phyloP scores from a whole-genome alignment of 805 yeast species.

The Candida saitoana region DNA sequence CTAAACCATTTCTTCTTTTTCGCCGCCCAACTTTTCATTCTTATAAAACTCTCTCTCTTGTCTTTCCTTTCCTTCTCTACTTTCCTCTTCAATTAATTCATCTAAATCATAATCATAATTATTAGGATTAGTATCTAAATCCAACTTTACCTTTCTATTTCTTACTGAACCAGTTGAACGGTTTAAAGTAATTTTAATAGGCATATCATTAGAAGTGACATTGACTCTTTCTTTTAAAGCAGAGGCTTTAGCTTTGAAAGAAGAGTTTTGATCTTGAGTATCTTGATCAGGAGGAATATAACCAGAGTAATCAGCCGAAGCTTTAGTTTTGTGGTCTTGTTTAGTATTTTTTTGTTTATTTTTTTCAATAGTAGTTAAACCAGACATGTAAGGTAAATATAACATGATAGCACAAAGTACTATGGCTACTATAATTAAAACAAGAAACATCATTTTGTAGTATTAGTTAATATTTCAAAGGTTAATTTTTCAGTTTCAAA shows the following conservation, averaged over 20 bases:
- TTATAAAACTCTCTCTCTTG: slow-evolving; percentile 18
- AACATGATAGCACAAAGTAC: slow-evolving; percentile 38
- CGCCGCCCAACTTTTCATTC: slow-evolving; percentile 17
- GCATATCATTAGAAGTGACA: slow-evolving; percentile 34
- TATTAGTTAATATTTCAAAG: too few species aligned
- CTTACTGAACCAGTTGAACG: slow-evolving; percentile 16
- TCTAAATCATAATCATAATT: slow-evolving; percentile 43
- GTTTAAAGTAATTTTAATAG: slow-evolving; percentile 29
- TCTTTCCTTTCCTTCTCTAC: slow-evolving; percentile 16
- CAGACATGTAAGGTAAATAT: slow-evolving; percentile 47
- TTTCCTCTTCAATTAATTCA: slow-evolving; percentile 38
- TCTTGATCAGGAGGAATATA: slow-evolving; percentile 37
- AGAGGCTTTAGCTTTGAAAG: slow-evolving; percentile 15
- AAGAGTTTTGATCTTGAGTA: slow-evolving; percentile 7
- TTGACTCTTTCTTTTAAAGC: slow-evolving; percentile 27
- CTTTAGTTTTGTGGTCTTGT: not conserved
- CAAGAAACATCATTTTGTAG: slow-evolving; percentile 35
- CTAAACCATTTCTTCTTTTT: slow-evolving; percentile 24
- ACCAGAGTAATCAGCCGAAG: slow-evolving; percentile 13
- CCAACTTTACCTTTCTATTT: slow-evolving; percentile 31
- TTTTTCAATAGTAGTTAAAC: slow-evolving; percentile 42
- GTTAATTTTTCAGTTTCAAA: too few species aligned
- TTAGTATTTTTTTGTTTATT: slow-evolving; percentile 17
- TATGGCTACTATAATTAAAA: slow-evolving; percentile 37
- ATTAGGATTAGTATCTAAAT: slow-evolving; percentile 35